Evolutionary conservation across 306 rosid species (phyloP).

Genomic region (Rosa rugosa): DNA sequence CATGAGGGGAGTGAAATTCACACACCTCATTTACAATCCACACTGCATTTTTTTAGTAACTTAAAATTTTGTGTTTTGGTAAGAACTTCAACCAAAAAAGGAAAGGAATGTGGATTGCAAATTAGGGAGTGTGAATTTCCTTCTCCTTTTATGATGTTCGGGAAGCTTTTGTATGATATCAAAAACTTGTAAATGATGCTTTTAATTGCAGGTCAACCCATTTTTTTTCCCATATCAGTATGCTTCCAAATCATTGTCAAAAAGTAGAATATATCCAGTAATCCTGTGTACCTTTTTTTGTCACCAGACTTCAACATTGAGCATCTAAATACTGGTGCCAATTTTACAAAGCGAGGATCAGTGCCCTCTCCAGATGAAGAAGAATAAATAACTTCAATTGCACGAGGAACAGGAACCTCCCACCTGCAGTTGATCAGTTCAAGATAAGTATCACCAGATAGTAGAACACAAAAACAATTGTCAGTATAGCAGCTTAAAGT

Average conservation of each 20-base stretch:
- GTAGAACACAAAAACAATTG: neutral
- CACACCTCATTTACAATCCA: neutral
- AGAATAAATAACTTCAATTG: conserved; percentile 52
- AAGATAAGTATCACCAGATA: conserved; percentile 32
- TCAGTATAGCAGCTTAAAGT: conserved; percentile 1
- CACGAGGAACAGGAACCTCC: conserved; percentile 88
- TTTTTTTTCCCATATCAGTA: neutral
- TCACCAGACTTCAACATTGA: conserved; percentile 63
- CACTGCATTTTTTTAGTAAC: too few relatives aligned
- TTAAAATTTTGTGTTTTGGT: too few relatives aligned
- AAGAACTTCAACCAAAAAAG: too few relatives aligned
- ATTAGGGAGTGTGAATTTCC: too few relatives aligned
- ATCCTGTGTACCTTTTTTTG: conserved; percentile 49
- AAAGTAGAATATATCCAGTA: neutral
- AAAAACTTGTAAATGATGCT: neutral
- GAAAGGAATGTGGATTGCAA: too few relatives aligned
- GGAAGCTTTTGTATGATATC: neutral
- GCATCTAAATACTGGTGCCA: conserved; percentile 80
- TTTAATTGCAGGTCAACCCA: neutral
- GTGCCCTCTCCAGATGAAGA: conserved; percentile 47
- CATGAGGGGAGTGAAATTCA: neutral
- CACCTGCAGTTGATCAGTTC: conserved; percentile 59
- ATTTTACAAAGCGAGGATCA: conserved; percentile 89
- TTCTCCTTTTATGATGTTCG: neutral
- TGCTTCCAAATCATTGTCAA: neutral